These are phyloP conservation scores for Neophaeococcomyces mojaviensis DNA, from an alignment of 2,329 filamentous ascomycete species.

Conservation along the genomic window DNA sequence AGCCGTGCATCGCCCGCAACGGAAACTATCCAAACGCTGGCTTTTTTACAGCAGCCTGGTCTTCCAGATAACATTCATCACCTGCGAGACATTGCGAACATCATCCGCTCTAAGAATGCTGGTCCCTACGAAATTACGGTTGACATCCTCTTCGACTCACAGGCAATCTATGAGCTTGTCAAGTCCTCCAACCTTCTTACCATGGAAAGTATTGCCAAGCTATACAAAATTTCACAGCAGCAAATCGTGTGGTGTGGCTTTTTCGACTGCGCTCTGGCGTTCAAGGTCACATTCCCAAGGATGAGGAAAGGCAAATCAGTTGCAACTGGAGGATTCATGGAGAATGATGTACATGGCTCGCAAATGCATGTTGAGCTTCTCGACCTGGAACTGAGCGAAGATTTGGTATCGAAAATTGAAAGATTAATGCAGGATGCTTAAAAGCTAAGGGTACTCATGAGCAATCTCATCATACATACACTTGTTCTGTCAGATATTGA, in stretches of 20 bases:
- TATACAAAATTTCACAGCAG: conserved; percentile 24
- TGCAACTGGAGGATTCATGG: conserved; percentile 29
- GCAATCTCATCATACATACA: no score
- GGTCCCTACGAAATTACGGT: conserved; percentile 48
- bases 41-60: no score
- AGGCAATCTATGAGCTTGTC: conserved; percentile 30
- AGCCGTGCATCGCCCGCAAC: no score
- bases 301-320: no score
- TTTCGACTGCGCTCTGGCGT: conserved; percentile 42
- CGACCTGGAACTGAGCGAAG: conserved; percentile 22
- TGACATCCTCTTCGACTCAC: conserved; percentile 42
- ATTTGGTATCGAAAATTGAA: no score
- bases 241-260: conserved; percentile 31
- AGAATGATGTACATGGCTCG: conserved; percentile 33
- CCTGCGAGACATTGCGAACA: conserved; percentile 32
- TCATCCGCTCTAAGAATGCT: conserved; percentile 45
- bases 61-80: conserved; percentile 10
- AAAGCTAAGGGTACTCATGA: no score
- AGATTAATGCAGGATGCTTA: no score
- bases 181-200: conserved; percentile 32
- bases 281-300: conserved; percentile 40
- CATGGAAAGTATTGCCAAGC: conserved; percentile 20
- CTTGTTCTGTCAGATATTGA: no score
- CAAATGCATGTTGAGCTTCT: conserved; percentile 34
- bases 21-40: no score